Base-by-base conservation (phyloP, 2,329 filamentous ascomycete genomes). In the Fusarium buxicola region DNA sequence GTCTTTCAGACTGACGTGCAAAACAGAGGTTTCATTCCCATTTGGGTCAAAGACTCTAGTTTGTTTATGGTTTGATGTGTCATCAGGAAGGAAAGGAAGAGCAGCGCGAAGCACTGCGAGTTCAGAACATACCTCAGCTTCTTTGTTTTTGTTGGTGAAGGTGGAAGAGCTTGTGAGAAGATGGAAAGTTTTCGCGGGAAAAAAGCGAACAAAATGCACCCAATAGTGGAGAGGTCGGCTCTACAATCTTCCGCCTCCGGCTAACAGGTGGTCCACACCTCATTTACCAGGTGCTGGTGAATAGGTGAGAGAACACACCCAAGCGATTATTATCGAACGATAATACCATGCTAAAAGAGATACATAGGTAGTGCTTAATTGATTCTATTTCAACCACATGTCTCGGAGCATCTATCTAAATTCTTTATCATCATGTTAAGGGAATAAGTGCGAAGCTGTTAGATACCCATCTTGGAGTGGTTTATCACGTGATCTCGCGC, bases 11-110 rank as follows among this genome's bases (percentile, higher is more conserved):
- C 92, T 95, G 92, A 95, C 91, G 91, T 94, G 89, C 86, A 89
- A 92, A 69, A 88, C 69, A 66, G 76, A 78, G 87, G 78, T 89
- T 94, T 94, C 94, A 91, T 94, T 89, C 85, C 87, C 84, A 77
- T 76, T 61, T 77, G 82, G 90, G 88, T 96, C 92, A 95, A 95
- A 96, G 92, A 96, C 92, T 96, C 92, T 96, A 96, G 91, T 94
- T 94, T 89, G 89, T 94, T 94, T 89, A 89, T 86, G 90, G 90
- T 92, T 89, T 85, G 84, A 81, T 77, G 80, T 92, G 88, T 94
- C 92, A 94, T 94, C 92, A 92, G 76, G 79, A 78, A 81, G 60
- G 65, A 58, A 55, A 59, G 46, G 24, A 38, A 36, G 21, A 24
- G 61, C 46, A 51, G 58, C 44, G 59, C 46, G 16, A 48, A 12